A percentile compares a stretch with the other conserved stretches of the same genome.
These are phyloP conservation scores for Cercospora zeae-maydis DNA, from an alignment of 2,329 filamentous ascomycete genomes.

Conservation along the genomic window DNA sequence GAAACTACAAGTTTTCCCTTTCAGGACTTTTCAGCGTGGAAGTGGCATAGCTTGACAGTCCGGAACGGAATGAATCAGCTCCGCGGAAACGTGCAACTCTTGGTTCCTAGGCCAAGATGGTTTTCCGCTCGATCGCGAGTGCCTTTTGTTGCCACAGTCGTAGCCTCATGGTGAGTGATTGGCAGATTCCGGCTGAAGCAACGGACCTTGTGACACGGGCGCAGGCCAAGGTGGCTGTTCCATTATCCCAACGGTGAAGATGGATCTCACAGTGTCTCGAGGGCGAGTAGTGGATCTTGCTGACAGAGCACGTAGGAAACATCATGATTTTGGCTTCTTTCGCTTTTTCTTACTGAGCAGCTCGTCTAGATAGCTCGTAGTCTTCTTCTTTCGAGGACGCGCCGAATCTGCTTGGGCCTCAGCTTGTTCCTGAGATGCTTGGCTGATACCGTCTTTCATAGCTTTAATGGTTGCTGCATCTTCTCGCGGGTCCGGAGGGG, in stretches of 20 bases:
- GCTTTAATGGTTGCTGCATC: constrained; percentile 15
- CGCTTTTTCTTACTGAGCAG: constrained; percentile 52
- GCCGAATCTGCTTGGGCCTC: constrained; percentile 14
- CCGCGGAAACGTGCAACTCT: not conserved
- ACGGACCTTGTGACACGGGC: not conserved
- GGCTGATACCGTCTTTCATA: not conserved
- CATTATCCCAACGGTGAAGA: not conserved
- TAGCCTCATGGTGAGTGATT: not conserved
- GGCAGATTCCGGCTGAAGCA: not conserved
- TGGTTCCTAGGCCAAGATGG: not conserved
- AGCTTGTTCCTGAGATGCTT: not conserved
- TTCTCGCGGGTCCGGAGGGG: constrained; percentile 15
- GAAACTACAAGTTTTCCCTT: not conserved
- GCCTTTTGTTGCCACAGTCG: not conserved
- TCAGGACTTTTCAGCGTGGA: not conserved
- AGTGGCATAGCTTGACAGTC: not conserved
- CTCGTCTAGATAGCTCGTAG: constrained; percentile 51
- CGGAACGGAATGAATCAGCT: not conserved
- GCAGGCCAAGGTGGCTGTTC: not conserved
- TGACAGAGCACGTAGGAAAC: not conserved
- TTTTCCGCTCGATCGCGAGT: not conserved
- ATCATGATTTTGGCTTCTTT: constrained; percentile 31
- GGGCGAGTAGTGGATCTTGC: not conserved
- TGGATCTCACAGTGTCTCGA: not conserved
- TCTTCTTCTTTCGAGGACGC: constrained; percentile 20